A percentile compares a stretch with the other conserved stretches of the same genome.
Evolutionary conservation across 192 early-diverging fungal species (phyloP).

Genomic region (Coemansia aciculifera): DNA sequence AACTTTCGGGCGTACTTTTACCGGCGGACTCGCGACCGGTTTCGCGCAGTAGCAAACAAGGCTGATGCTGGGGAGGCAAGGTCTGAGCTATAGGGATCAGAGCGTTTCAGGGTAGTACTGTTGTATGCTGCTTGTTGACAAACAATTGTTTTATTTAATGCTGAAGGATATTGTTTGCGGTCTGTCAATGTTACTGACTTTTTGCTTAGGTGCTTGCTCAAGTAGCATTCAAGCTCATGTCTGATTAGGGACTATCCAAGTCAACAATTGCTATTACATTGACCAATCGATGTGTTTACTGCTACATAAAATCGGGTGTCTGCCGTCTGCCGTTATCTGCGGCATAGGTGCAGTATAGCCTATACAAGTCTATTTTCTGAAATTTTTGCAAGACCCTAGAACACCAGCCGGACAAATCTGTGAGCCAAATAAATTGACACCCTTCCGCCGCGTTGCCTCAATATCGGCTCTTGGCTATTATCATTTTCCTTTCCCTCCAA

Average conservation of each 20-base stretch:
- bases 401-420: background rate
- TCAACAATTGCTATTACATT: background rate
- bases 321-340: background rate
- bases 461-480: background rate
- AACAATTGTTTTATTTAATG: background rate
- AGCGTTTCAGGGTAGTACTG: background rate
- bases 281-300: background rate
- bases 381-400: background rate
- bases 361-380: background rate
- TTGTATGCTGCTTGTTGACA: background rate
- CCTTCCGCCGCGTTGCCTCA: background rate
- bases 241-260: background rate
- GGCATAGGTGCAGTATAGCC: background rate
- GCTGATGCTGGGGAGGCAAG: constrained; percentile 58
- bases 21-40: constrained; percentile 77
- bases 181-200: background rate
- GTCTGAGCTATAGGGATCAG: constrained; percentile 62
- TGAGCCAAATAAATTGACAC: constrained; percentile 4
- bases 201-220: background rate
- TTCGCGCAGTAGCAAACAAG: constrained; percentile 58
- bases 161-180: background rate
- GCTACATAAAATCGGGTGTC: background rate
- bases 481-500: background rate
- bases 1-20: constrained; percentile 88
- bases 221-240: background rate